These are phyloP conservation scores for Litchi chinensis DNA, from an alignment of 345 rosid genomes.

Conservation along the genomic window DNA sequence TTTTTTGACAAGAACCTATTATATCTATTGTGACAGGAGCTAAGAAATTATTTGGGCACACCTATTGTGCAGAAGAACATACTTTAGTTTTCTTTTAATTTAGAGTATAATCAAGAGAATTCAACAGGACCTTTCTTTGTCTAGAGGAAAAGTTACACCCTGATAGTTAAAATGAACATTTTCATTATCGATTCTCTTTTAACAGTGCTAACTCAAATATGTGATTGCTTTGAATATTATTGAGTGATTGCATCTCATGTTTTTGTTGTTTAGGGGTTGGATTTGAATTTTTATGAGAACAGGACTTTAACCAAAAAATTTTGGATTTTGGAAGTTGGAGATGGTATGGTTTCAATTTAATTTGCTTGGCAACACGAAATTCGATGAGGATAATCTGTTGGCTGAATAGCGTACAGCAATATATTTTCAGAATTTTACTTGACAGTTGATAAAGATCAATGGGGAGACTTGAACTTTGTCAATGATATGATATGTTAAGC, in stretches of 20 bases:
- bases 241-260: not conserved
- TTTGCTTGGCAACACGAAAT: not conserved
- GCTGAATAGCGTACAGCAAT: not conserved
- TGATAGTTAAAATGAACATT: not conserved
- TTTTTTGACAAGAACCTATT: not conserved
- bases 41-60: not conserved
- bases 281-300: not conserved
- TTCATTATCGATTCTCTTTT: not conserved
- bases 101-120: not conserved
- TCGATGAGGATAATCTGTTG: not conserved
- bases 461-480: not conserved
- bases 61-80: not conserved
- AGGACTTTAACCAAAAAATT: not conserved
- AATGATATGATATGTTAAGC: not conserved
- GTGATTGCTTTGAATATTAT: too few species aligned
- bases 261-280: not conserved
- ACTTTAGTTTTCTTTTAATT: not conserved
- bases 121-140: not conserved
- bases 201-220: not conserved
- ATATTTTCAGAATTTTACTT: not conserved
- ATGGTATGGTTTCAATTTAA: not conserved
- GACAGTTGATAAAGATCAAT: not conserved
- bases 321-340: not conserved
- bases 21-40: not conserved
- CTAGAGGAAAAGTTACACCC: not conserved